Evolutionary conservation across 2,329 filamentous ascomycete species (phyloP).

Genomic region (Aspergillus luchuensis): DNA sequence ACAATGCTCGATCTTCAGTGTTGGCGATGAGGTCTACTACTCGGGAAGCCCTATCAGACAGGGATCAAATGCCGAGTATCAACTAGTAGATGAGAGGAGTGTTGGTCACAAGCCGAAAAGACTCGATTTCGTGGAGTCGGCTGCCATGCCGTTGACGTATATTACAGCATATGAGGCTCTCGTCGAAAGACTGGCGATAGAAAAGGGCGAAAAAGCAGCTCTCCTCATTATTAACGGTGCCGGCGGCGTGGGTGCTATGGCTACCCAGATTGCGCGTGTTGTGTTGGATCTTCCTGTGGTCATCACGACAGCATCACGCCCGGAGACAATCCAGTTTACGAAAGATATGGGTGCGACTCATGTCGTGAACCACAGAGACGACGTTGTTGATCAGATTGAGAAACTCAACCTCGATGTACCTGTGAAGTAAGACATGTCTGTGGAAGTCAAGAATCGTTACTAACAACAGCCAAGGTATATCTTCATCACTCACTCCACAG

Average conservation of each 20-base stretch:
- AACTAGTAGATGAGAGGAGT: conserved; percentile 46
- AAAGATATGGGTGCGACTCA: conserved; percentile 48
- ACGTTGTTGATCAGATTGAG: conserved; percentile 20
- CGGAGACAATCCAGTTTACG: conserved; percentile 44
- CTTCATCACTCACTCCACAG: conserved; percentile 47
- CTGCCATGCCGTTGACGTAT: conserved; percentile 49
- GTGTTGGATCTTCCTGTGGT: conserved; percentile 46
- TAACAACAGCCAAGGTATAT: conserved; percentile 39
- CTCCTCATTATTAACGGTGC: conserved; percentile 52
- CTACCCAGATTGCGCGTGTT: conserved; percentile 48
- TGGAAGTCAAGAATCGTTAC: background rate
- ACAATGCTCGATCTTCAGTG: conserved; percentile 38
- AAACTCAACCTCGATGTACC: conserved; percentile 27
- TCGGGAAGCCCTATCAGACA: conserved; percentile 42
- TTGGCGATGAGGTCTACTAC: conserved; percentile 50
- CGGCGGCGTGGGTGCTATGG: conserved; percentile 49
- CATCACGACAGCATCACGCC: conserved; percentile 47
- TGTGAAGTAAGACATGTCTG: background rate
- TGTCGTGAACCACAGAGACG: conserved; percentile 46
- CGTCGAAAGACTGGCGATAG: conserved; percentile 46
- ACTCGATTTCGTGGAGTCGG: conserved; percentile 44
- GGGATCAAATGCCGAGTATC: conserved; percentile 47
- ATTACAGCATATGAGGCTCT: conserved; percentile 50
- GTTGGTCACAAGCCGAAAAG: conserved; percentile 44
- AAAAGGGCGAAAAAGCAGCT: conserved; percentile 38